Evolutionary conservation across 176 grass and related monocot species (phyloP).

Genomic region (Otatea glauca): DNA sequence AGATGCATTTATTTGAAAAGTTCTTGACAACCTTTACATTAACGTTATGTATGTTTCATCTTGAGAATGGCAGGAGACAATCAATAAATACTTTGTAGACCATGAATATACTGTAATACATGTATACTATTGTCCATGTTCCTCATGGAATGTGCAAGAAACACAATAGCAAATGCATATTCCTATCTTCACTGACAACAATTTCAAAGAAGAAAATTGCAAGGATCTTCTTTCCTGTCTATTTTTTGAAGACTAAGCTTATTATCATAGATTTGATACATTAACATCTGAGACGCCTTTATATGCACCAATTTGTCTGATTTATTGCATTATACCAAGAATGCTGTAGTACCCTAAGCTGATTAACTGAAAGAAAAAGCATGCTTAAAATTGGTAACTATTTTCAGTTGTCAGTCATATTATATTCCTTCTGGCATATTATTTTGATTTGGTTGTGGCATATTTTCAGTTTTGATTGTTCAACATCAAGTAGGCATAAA

Average conservation of each 20-base stretch:
- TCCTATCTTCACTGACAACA: neutral
- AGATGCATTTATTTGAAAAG: slow-evolving; percentile 1
- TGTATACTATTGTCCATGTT: slow-evolving; percentile 28
- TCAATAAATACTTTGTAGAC: neutral
- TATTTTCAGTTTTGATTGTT: slow-evolving; percentile 25
- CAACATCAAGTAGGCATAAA: slow-evolving; percentile 15
- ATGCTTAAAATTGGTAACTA: neutral
- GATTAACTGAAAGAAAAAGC: slow-evolving; percentile 4
- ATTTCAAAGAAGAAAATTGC: neutral
- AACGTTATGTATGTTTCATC: neutral
- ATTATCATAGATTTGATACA: neutral
- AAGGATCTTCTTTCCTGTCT: neutral
- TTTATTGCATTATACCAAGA: neutral
- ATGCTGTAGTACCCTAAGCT: neutral
- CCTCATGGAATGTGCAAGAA: neutral
- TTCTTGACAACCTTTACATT: slow-evolving; percentile 7
- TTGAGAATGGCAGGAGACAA: slow-evolving; percentile 1
- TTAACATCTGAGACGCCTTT: neutral
- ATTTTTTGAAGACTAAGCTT: neutral
- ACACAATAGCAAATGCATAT: neutral
- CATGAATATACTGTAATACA: slow-evolving; percentile 1
- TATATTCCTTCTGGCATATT: neutral
- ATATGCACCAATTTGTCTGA: neutral
- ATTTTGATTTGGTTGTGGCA: neutral
- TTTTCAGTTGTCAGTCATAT: neutral